Base-by-base conservation (phyloP, 768 basidiomycete species). In the Serendipita sp. region DNA sequence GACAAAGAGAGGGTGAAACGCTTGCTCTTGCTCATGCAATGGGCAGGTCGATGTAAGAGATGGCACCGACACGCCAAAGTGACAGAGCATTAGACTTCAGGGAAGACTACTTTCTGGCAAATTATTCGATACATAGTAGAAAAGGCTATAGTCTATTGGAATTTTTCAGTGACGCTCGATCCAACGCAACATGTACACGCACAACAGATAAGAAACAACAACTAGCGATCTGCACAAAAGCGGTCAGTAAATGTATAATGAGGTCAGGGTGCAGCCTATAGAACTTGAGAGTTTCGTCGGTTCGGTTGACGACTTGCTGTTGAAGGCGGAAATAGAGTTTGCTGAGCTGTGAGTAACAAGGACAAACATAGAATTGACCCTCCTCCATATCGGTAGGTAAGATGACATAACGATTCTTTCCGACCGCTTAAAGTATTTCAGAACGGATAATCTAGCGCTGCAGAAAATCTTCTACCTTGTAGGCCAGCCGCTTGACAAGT, bases 321-420 rank as follows among this genome's bases (percentile, higher is more conserved):
- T 73, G 69, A 70, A 73, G 73, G 69, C 71, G 69, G 72, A 24
- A 24, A 24, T 24, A 44, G 71, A 68, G 70, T 74, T 70, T 70
- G 70, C 62, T 56, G 67, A 67, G 24, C 65, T 72, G 73, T 72
- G 74, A 74, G 73, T 70, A 58, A 65, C 66, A 45, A 60, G 67
- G 68, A 62, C 63, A 69, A 44, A 66, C 63, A 60, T 38, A 68
- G 69, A 24, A 24, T 24, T 24, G 24, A 72, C 92, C 93, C 75
- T 98, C 95, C 73, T 99, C 96, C 71, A 99, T 98, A 81, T 99
- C 96, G 13, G 88, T 83, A 0, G 96, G 95, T 18, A 98, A 78
- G 72, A 99, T 94, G 53, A 99, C 84, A 76, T 99, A 99, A 71
- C 95, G 88, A 75, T 98, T 97, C 78, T 97, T 97, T 66, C 95